Evolutionary conservation across 768 basidiomycete genomes (phyloP), one percentile per base, ranked within the genome.

Genomic region (Russula dissimulans): DNA sequence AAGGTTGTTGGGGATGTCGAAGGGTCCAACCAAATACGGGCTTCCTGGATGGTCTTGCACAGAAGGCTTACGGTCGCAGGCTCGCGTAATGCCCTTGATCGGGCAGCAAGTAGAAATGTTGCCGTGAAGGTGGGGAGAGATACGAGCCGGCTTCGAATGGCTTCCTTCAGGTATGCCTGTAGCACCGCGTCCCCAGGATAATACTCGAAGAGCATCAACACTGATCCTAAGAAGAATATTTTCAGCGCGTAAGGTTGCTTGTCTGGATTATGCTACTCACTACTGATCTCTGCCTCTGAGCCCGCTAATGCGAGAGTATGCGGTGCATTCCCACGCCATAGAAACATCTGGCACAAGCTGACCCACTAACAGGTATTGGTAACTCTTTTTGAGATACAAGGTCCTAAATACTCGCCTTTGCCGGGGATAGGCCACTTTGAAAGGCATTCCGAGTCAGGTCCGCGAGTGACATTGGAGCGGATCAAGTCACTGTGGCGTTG

Each of bases 371-470:
- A 12, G 51, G 47, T 53, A 56, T 49, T 60, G 31, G 18, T n/a
- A 4, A 14, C 5, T 51, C 3, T 11, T 54, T 39, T 34, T 39
- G 36, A 34, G 31, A n/a, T 54, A 3, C 48, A 10, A 14, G 43
- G 57, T 52, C 8, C 47, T 22, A 31, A 34, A 17, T 47, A 69
- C 78, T 67, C 66, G 87, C 88, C 76, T 87, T 87, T 15, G 70
- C 61, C 22, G 87, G 74, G 50, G 84, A 76, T 18, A 89, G 71
- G 7, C 88, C 87, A 67, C 79, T 81, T 66, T 88, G 84, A 61
- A 87, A 89, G 42, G 84, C 81, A 69, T 89, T 89, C 59, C 85
- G 77, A 15, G 88, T 87, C 47, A 91, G 72, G 58, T 81, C 86
- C 41, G 78, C 78, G 42, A 90, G 69, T 41, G 86, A 86, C 87